These are phyloP conservation scores for Secale cereale DNA, from an alignment of 176 grass and related monocot species.

Conservation along the genomic window DNA sequence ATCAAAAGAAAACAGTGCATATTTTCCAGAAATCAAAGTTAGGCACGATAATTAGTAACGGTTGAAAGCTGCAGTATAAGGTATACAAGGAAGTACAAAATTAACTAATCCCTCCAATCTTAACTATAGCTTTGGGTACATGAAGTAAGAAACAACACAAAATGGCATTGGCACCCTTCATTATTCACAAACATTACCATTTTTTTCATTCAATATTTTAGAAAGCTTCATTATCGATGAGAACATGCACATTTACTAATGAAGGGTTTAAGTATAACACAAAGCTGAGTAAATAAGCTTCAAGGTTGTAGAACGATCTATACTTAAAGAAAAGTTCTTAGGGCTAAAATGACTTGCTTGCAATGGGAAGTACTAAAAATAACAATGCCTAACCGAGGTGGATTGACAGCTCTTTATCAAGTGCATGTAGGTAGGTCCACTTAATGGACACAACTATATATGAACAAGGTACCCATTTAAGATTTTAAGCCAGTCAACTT, in stretches of 20 bases:
- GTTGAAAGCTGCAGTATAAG: not conserved
- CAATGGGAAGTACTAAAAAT: not conserved
- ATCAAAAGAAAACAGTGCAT: slow-evolving; percentile 29
- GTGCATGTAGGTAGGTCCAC: not conserved
- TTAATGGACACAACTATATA: not conserved
- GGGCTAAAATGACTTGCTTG: not conserved
- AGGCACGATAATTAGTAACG: not conserved
- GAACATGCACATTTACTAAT: not conserved
- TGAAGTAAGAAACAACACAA: not conserved
- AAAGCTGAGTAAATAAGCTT: not conserved
- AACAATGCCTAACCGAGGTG: not conserved
- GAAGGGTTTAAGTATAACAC: not conserved
- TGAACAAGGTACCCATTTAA: not conserved
- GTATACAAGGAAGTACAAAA: not conserved
- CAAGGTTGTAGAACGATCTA: not conserved
- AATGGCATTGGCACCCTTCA: not conserved
- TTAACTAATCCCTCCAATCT: not conserved
- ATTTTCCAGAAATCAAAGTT: slow-evolving; percentile 17
- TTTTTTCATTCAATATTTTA: not conserved
- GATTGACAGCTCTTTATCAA: not conserved
- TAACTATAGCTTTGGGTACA: not conserved
- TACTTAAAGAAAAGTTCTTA: not conserved
- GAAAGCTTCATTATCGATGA: not conserved
- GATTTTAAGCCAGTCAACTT: slow-evolving; percentile 8
- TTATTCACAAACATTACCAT: not conserved